Base-by-base conservation (phyloP, 1,284 basidiomycete genomes). In the Ceratobasidium sp. region DNA sequence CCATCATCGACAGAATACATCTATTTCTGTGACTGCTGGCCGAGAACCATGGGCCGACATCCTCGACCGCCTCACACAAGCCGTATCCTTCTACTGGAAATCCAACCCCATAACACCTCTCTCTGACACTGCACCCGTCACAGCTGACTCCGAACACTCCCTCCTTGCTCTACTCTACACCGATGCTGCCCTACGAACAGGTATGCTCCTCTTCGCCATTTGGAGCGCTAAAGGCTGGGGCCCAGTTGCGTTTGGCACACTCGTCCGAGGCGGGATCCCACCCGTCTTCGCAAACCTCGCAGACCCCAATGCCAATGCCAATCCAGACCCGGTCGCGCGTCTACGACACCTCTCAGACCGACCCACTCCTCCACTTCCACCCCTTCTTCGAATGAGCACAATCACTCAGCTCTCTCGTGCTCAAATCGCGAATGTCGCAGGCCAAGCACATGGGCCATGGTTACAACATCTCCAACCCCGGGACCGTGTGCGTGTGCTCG, bases 171-270 rank as follows among this genome's bases (percentile, higher is more conserved):
- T 89, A 78, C 82, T 93, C 23, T 92, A 91, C 79, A 85, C 84
- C 63, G 86, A 84, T 52, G 87, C 87, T 67, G 84, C 91, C 67
- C 83, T 93, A 11, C 87, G 92, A 46, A 91, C 93, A 77, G 82
- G 89, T 4, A 85, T 86, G 5, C 83, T 94, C 44, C 82, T 93
- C 23, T 90, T 93, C 77, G 84, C 91, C 32, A 84, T 94, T 18
- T 96, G 94, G 92, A 89, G 90, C 38, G 87, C 91, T 1, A 94
- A 94, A 78, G 95, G 94, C 28, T 95, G 93, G 92, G 92, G 92
- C 8, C 88, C 89, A 0, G 84, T 92, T 35, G 90, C 94, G 2
- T 90, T 95, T 75, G 89, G 88, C 16, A 87, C 87, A 7, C 88
- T 95, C 87, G 80, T 94, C 44, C 87, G 91, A 73, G 84, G 87